Conservation (phyloP, 1,139 yeast genomes). For the Suhomyces guaymorum region DNA sequence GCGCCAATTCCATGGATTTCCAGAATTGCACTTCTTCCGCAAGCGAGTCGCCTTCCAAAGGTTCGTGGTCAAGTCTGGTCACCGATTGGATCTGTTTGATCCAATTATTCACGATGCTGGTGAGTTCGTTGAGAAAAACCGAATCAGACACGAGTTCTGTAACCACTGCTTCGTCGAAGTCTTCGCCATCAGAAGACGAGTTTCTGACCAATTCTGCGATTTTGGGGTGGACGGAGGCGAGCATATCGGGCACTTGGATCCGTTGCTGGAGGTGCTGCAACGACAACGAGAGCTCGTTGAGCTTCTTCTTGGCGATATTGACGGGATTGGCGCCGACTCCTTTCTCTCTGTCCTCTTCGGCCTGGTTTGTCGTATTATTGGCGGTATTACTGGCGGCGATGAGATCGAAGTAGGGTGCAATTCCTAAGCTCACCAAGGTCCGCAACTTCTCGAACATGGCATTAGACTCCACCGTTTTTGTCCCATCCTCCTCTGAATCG, state of each 20-base stretch:
- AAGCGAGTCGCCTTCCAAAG: conserved; percentile 57
- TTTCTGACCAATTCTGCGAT: conserved; percentile 35
- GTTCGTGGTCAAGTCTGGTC: conserved; percentile 52
- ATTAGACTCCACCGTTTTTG: conserved; percentile 21
- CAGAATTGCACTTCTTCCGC: conserved; percentile 78
- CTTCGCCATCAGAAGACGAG: conserved; percentile 25
- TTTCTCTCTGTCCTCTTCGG: conserved; percentile 17
- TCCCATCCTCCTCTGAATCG: too few relatives aligned
- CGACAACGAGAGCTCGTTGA: conserved; percentile 68
- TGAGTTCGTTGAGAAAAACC: conserved; percentile 61
- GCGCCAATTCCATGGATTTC: conserved; percentile 68
- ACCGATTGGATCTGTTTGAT: conserved; percentile 61
- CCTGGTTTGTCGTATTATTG: conserved; percentile 1
- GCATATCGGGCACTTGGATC: conserved; percentile 67
- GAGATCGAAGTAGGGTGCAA: conserved; percentile 42
- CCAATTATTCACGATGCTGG: conserved; percentile 73
- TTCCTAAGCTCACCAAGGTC: conserved; percentile 51
- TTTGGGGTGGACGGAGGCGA: conserved; percentile 53
- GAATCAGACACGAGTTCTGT: conserved; percentile 42
- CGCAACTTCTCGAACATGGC: conserved; percentile 57
- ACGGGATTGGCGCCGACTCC: conserved; percentile 26
- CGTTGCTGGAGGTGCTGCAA: conserved; percentile 69
- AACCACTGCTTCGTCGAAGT: conserved; percentile 21
- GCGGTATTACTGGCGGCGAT: conserved; percentile 17
- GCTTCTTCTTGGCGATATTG: conserved; percentile 55